Percentiles rank a stretch among this genome's conserved stretches.
Conservation (phyloP, 2,329 filamentous ascomycete genomes). For the Sporothrix dimorphospora region DNA sequence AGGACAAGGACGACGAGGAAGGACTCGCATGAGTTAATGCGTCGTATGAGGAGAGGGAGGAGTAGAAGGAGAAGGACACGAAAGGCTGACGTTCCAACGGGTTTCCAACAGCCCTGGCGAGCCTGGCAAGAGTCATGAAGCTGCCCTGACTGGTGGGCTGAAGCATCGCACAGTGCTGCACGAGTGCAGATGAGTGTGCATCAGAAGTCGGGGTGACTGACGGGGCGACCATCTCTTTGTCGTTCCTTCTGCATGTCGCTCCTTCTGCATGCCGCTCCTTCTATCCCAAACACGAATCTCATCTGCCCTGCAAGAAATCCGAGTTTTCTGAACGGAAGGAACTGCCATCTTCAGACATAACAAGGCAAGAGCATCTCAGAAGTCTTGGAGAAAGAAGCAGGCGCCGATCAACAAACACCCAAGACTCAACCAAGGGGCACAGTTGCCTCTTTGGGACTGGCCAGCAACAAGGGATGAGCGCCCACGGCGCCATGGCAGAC, state of each 20-base stretch:
- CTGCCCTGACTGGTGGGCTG: too few species aligned
- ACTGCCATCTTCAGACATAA: neutral
- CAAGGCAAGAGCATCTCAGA: neutral
- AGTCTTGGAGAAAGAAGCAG: neutral
- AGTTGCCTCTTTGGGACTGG: slow-evolving; percentile 22
- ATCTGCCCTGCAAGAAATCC: neutral
- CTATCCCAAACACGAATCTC: neutral
- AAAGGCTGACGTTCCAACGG: slow-evolving; percentile 1
- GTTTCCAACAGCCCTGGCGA: too few species aligned
- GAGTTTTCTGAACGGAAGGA: neutral
- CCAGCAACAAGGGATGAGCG: neutral
- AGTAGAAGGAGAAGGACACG: neutral
- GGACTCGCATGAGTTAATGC: neutral
- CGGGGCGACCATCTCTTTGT: neutral
- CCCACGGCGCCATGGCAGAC: neutral
- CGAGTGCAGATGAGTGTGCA: neutral
- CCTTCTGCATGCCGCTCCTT: neutral
- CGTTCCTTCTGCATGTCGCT: neutral
- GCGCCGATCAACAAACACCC: neutral
- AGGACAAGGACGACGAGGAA: neutral
- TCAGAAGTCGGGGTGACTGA: neutral
- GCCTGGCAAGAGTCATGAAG: neutral
- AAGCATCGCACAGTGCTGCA: neutral
- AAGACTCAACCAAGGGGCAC: neutral
- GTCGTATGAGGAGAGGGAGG: neutral